Evolutionary conservation across 208 protist species (phyloP).

Genomic region (Endotrypanum monterogeii): DNA sequence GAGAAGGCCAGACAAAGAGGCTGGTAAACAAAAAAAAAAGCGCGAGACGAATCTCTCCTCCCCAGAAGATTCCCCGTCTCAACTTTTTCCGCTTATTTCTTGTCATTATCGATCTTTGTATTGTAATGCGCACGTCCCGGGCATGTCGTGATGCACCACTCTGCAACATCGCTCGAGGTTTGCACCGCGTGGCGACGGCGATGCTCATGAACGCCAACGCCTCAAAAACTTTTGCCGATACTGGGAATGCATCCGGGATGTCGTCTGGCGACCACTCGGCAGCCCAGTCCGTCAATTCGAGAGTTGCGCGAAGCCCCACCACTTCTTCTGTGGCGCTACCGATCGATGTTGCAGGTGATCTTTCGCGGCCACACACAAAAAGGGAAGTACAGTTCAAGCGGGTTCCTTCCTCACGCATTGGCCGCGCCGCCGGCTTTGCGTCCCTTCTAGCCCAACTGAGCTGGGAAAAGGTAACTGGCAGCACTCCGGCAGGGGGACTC

Average conservation of each 20-base stretch:
- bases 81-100: neutral
- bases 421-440: slow-evolving; percentile 64
- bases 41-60: neutral
- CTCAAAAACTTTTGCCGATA: neutral
- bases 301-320: neutral
- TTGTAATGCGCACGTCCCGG: slow-evolving; percentile 23
- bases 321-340: slow-evolving; percentile 9
- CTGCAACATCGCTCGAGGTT: slow-evolving; percentile 60
- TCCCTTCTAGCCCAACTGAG: slow-evolving; percentile 70
- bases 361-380: slow-evolving; percentile 3
- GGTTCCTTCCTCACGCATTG: slow-evolving; percentile 62
- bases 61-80: neutral
- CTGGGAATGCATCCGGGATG: neutral
- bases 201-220: slow-evolving; percentile 20
- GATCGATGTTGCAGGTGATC: slow-evolving; percentile 12
- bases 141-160: slow-evolving; percentile 22
- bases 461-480: slow-evolving; percentile 59
- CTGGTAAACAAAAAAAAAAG: too few relatives aligned
- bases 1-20: too few relatives aligned
- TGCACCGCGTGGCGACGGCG: slow-evolving; percentile 37
- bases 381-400: slow-evolving; percentile 42
- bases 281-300: neutral
- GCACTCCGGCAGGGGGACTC: slow-evolving; percentile 33
- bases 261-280: neutral
- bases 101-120: too few relatives aligned